A percentile compares a stretch with the other conserved stretches of the same genome.
These are phyloP conservation scores for Isatis tinctoria DNA, from an alignment of 345 rosid genomes.

Conservation along the genomic window DNA sequence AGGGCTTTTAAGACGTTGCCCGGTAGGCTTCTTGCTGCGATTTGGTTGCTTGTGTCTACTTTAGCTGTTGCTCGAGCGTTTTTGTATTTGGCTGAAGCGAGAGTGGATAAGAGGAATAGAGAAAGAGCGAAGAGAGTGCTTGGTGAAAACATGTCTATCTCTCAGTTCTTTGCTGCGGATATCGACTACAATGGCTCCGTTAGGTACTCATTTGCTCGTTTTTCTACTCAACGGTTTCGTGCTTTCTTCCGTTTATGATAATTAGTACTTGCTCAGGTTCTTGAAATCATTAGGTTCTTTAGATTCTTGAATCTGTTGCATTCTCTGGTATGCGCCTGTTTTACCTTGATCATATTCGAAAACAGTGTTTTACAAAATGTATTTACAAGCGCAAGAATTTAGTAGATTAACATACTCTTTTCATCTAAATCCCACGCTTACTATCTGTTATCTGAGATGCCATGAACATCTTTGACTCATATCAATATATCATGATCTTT, in stretches of 20 bases:
- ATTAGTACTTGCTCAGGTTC: neutral
- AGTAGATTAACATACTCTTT: neutral
- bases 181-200: conserved; percentile 76
- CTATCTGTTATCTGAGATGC: neutral
- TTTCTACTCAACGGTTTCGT: neutral
- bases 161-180: conserved; percentile 87
- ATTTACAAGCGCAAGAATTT: too few species aligned
- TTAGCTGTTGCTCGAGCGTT: conserved; percentile 85
- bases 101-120: conserved; percentile 88
- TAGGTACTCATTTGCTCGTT: conserved; percentile 40
- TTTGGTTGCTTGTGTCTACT: conserved; percentile 91
- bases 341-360: neutral
- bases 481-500: neutral
- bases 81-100: conserved; percentile 75
- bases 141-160: conserved; percentile 71
- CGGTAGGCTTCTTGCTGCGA: conserved; percentile 74
- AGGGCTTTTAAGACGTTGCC: conserved; percentile 59
- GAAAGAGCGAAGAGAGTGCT: conserved; percentile 73
- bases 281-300: neutral
- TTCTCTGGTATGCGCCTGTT: neutral
- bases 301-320: neutral
- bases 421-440: neutral
- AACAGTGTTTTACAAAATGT: too few species aligned
- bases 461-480: neutral
- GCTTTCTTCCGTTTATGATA: neutral